Evolutionary conservation across 129 eudicot species (phyloP).

Genomic region (Solidago caesia): DNA sequence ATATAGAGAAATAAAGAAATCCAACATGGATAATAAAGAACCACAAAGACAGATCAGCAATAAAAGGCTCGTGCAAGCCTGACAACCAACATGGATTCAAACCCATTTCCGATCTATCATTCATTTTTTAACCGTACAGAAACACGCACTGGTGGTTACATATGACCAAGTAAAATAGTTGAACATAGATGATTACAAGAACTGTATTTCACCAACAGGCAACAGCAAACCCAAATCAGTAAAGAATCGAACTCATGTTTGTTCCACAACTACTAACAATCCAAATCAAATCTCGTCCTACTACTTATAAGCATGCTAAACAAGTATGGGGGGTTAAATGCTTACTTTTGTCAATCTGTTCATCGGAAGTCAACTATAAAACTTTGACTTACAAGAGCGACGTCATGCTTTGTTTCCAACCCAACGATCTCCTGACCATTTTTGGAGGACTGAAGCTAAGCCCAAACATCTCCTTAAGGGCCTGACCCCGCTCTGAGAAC

Average conservation of each 20-base stretch:
- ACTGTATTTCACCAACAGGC: constrained; percentile 8
- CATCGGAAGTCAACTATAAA: constrained; percentile 37
- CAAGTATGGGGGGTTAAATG: constrained; percentile 34
- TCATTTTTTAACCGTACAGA: background rate
- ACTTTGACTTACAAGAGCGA: constrained; percentile 51
- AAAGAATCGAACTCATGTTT: constrained; percentile 18
- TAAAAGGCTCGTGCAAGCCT: background rate
- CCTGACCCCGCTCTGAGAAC: constrained; percentile 72
- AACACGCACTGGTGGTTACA: constrained; percentile 3
- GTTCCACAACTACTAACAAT: constrained; percentile 20
- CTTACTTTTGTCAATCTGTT: constrained; percentile 43
- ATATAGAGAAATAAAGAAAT: too few species aligned
- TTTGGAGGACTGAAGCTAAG: constrained; percentile 87
- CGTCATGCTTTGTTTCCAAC: constrained; percentile 71
- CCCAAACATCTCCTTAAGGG: constrained; percentile 86
- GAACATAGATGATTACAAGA: constrained; percentile 25
- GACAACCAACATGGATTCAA: too few species aligned
- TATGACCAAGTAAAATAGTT: constrained; percentile 7
- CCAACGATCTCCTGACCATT: constrained; percentile 63
- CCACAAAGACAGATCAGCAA: background rate
- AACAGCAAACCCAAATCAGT: constrained; percentile 26
- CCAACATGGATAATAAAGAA: too few species aligned
- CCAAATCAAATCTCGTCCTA: constrained; percentile 22
- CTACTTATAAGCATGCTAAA: constrained; percentile 29
- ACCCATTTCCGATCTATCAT: too few species aligned